Evolutionary conservation across 2,329 filamentous ascomycete species (phyloP), one percentile per base, ranked within the genome.

Genomic region (Torrubiella hemipterigena): DNA sequence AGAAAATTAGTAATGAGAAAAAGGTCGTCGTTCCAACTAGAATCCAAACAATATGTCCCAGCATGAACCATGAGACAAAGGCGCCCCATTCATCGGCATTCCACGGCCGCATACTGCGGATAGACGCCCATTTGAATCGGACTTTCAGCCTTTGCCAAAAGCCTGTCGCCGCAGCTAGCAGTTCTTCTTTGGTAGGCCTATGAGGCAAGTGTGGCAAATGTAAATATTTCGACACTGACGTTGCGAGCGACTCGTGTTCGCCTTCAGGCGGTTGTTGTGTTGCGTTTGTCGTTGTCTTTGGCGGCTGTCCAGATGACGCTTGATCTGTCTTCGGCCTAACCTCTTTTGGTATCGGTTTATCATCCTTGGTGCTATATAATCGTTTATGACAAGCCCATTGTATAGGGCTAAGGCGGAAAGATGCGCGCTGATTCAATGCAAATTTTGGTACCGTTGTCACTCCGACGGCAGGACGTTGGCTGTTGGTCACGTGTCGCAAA

Each of bases 11-110:
- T 33, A 96, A 63, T 5, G 89, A 95, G 55, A 96, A 86, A 56
- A 98, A 98, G 0, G 91, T 96, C 0, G 91, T 98, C 1, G 91
- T 98, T 32, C 91, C 91, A 18, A 96, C 69, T n/a, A 96, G 69
- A 44, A 98, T 74, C 91, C 91, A 98, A 9, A 94, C 72, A 7
- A 98, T 65, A 55, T 98, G 91, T 0, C 89, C 91, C 32, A 95
- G 68, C 39, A 96, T 70, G 39, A 98, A 81, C 89, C 89, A 96
- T 3, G 91, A 96, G 32, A 69, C 75, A 40, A 98, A 89, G 4
- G 91, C 91, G 27, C 86, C 83, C 65, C 94, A 95, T 59, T 98
- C 91, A 53, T 98, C 91, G 15, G 80, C 73, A 54, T 93, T 98
- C 73, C 91, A 98, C 1, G 91, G 91, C 22, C 91, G 72, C 53